phyloP scores from a whole-genome alignment of 371 early-diverging fungal genomes.

The Mucor piriformis region DNA sequence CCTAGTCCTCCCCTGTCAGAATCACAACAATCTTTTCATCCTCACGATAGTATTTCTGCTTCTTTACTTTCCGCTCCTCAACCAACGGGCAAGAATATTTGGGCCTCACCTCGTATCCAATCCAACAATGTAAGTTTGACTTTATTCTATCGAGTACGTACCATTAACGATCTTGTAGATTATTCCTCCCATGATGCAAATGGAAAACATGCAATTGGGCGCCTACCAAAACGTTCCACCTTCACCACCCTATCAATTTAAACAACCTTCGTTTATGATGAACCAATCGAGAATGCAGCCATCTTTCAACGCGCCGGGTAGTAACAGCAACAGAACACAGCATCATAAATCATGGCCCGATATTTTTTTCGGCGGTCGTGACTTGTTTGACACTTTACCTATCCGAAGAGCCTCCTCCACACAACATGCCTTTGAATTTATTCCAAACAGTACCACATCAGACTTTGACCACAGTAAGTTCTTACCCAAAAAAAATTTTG shows the following conservation, averaged over 20 bases:
- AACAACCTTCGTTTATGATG: neutral
- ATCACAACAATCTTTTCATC: neutral
- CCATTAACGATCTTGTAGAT: neutral
- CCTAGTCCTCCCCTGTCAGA: constrained; percentile 4
- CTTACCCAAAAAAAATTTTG: neutral
- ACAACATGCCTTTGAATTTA: constrained; percentile 12
- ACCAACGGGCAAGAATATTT: constrained; percentile 16
- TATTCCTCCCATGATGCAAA: constrained; percentile 10
- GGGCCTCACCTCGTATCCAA: constrained; percentile 18
- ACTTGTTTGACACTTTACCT: constrained; percentile 18
- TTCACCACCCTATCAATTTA: neutral
- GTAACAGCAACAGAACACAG: neutral
- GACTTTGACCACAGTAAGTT: neutral
- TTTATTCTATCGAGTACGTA: too few species aligned
- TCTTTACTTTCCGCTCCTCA: constrained; percentile 17
- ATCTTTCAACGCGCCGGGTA: constrained; percentile 2
- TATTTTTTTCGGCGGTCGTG: constrained; percentile 15
- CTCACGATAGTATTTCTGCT: neutral
- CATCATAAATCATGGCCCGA: constrained; percentile 20
- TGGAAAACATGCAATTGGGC: neutral
- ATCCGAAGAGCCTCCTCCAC: constrained; percentile 15
- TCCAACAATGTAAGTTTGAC: constrained; percentile 10
- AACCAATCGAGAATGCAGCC: neutral
- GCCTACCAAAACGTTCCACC: neutral
- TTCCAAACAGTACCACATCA: constrained; percentile 14